These are phyloP conservation scores for Panaeolus papilionaceus DNA, from an alignment of 768 basidiomycete species.

Conservation along the genomic window DNA sequence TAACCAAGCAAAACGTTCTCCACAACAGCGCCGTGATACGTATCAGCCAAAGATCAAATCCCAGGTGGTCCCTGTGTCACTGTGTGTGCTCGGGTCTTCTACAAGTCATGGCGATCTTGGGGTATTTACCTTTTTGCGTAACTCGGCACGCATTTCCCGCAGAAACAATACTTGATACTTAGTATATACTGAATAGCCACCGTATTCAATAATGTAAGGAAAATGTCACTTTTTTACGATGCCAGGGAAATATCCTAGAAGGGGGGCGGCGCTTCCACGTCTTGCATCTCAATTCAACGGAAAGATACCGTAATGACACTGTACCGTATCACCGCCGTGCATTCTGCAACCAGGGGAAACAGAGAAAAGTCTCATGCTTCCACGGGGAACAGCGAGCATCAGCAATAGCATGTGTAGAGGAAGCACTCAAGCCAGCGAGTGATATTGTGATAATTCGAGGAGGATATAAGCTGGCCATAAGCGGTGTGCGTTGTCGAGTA, in stretches of 20 bases:
- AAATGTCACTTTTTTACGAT: neutral
- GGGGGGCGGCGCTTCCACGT: constrained; percentile 10
- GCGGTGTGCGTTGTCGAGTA: constrained; percentile 5
- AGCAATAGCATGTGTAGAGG: neutral
- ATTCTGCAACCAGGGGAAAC: constrained; percentile 5
- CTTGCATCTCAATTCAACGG: neutral
- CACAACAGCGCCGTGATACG: constrained; percentile 12
- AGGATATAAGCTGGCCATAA: neutral
- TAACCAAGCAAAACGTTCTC: constrained; percentile 6
- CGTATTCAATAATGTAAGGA: neutral
- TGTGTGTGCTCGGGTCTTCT: neutral
- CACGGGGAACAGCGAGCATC: constrained; percentile 7
- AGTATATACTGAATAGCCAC: neutral
- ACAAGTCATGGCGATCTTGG: constrained; percentile 10
- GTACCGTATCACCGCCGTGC: constrained; percentile 13
- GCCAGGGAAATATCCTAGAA: neutral
- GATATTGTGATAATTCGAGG: neutral
- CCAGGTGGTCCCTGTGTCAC: neutral
- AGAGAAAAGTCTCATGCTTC: constrained; percentile 10
- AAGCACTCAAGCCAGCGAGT: neutral
- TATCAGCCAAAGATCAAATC: neutral
- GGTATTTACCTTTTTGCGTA: constrained; percentile 14
- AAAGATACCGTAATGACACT: neutral
- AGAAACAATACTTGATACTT: neutral
- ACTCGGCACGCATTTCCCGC: constrained; percentile 9